Base-by-base conservation (phyloP, 2,329 filamentous ascomycete genomes). In the Arthrobotrys pseudoclavata region DNA sequence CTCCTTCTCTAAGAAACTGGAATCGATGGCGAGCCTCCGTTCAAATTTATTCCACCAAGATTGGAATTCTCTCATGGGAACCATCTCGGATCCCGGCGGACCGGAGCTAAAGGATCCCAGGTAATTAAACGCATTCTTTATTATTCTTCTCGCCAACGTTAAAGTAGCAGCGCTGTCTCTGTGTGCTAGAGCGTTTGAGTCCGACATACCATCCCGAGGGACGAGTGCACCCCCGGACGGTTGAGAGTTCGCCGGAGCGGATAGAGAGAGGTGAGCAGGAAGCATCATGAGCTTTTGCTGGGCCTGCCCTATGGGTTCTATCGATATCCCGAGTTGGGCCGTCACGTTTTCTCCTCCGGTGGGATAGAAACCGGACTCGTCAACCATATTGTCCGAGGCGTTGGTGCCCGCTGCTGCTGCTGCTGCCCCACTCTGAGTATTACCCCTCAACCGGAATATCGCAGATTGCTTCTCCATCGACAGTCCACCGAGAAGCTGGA, bases 31-130 rank as follows among this genome's bases (percentile, higher is more conserved):
- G 45, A 99, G 88, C 82, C 90, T 91, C 78, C 89, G 89, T 86
- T 99, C 95, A 85, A 99, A 99, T 84, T 97, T 98, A 77, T 87
- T 88, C 96, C 96, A 99, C 96, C 96, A 99, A 74, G 97, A 93
- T 85, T 96, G 91, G 83, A 99, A 99, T 4, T 92, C 93, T 85
- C 92, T 96, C 79, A 99, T 85, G n/a, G 96, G 94, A 24, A 99
- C 92, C 12, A 96, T 91, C 83, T 98, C 95, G 53, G 91, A 91
- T 1, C 86, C 87, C 26, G 86, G 85, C 86, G 72, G 87, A 87
- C 61, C 87, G 86, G 29, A 86, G 86, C 70, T 88, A 86, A 97
- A 98, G 81, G 93, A 92, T 2, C 95, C 90, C 71, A 99, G 86
- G 83, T 97, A 98, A 84, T 99, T 97, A 84, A 98, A 99, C 13